Evolutionary conservation across 805 yeast genomes (phyloP).

Genomic region (Monosporozyma solicola): DNA sequence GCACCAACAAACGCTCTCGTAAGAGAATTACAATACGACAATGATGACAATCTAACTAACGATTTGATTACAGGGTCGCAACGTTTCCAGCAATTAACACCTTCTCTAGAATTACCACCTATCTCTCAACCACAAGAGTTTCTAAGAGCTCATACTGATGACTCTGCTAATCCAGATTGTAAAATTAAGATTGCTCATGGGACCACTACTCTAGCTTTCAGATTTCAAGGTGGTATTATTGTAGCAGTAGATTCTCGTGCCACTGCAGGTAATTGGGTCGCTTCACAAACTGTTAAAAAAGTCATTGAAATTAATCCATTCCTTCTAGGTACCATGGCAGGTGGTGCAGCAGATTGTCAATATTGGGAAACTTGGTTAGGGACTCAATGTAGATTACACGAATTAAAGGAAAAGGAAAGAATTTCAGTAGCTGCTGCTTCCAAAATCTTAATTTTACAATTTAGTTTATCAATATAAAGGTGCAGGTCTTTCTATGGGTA

Average conservation of each 20-base stretch:
- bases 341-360: slow-evolving; percentile 99
- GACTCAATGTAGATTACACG: slow-evolving; percentile 90
- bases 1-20: slow-evolving; percentile 16
- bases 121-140: slow-evolving; percentile 85
- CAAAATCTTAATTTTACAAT: slow-evolving; percentile 83
- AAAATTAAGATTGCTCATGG: slow-evolving; percentile 96
- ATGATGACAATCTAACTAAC: slow-evolving; percentile 26
- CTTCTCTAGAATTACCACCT: slow-evolving; percentile 67
- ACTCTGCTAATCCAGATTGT: slow-evolving; percentile 84
- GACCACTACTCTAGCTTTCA: slow-evolving; percentile 94
- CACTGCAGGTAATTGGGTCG: slow-evolving; percentile 96
- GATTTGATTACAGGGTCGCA: slow-evolving; percentile 30
- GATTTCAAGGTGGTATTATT: slow-evolving; percentile 89
- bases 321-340: slow-evolving; percentile 96
- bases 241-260: slow-evolving; percentile 99
- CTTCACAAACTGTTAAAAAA: slow-evolving; percentile 94
- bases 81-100: slow-evolving; percentile 34
- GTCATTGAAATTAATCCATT: slow-evolving; percentile 95
- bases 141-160: slow-evolving; percentile 96
- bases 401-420: slow-evolving; percentile 87
- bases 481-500: slow-evolving; percentile 98
- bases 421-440: slow-evolving; percentile 96
- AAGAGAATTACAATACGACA: slow-evolving; percentile 23
- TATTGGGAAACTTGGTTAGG: slow-evolving; percentile 99
- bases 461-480: slow-evolving; percentile 92